These are phyloP conservation scores for Apiotrichum montevideense DNA, from an alignment of 1,284 basidiomycete genomes.

Conservation along the genomic window DNA sequence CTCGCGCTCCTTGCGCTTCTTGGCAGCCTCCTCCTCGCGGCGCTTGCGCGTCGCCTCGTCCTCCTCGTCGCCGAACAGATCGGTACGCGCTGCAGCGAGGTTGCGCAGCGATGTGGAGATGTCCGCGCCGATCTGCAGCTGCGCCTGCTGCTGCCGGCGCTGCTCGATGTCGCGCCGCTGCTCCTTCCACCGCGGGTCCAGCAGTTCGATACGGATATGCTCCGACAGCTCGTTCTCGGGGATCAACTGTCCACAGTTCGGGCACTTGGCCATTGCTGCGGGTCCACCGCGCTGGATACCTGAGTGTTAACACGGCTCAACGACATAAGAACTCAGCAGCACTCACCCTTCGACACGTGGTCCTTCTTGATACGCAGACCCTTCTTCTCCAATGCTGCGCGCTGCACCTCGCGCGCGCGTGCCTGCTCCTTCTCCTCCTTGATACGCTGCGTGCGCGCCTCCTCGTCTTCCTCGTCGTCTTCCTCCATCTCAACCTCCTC, in stretches of 20 bases:
- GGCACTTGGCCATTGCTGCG: slow-evolving; percentile 74
- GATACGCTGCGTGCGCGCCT: slow-evolving; percentile 58
- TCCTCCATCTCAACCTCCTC: slow-evolving; percentile 58
- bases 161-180: slow-evolving; percentile 79
- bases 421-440: slow-evolving; percentile 69
- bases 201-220: slow-evolving; percentile 95
- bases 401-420: slow-evolving; percentile 67
- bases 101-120: slow-evolving; percentile 85
- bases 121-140: slow-evolving; percentile 74
- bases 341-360: slow-evolving; percentile 86
- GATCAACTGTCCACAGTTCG: slow-evolving; percentile 89
- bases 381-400: slow-evolving; percentile 65
- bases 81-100: slow-evolving; percentile 82
- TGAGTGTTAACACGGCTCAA: slow-evolving; percentile 41
- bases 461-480: slow-evolving; percentile 53
- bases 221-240: slow-evolving; percentile 91
- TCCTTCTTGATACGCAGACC: slow-evolving; percentile 96
- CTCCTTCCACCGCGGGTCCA: slow-evolving; percentile 96
- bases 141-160: slow-evolving; percentile 81
- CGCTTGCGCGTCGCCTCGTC: slow-evolving; percentile 79
- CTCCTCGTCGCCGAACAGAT: slow-evolving; percentile 79
- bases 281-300: slow-evolving; percentile 56
- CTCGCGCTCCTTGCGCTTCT: slow-evolving; percentile 72
- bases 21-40: slow-evolving; percentile 75
- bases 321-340: neutral